Percentiles rank a stretch among this genome's conserved stretches.
These are phyloP conservation scores for Priceomyces melissophilus DNA, from an alignment of 805 yeast species.

Conservation along the genomic window DNA sequence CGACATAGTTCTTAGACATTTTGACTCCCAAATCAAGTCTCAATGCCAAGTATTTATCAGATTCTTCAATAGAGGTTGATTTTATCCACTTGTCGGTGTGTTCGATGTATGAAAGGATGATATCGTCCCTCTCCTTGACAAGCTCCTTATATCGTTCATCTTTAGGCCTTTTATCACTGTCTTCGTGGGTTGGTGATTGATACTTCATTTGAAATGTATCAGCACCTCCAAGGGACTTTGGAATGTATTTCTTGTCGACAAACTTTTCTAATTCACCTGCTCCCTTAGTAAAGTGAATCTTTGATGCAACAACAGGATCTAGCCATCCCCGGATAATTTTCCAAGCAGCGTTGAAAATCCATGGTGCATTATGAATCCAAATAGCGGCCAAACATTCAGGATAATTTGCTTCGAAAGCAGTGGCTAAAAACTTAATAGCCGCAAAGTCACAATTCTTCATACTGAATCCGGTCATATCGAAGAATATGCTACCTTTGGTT, in stretches of 20 bases:
- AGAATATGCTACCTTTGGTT: slow-evolving; percentile 5
- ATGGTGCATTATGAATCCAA: slow-evolving; percentile 88
- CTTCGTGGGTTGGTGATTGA: slow-evolving; percentile 58
- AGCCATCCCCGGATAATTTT: slow-evolving; percentile 86
- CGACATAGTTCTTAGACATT: slow-evolving; percentile 58
- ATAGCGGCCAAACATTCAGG: slow-evolving; percentile 86
- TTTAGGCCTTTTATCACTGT: slow-evolving; percentile 32
- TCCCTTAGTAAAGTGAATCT: slow-evolving; percentile 77
- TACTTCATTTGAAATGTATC: slow-evolving; percentile 59
- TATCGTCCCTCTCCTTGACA: slow-evolving; percentile 46
- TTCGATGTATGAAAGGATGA: slow-evolving; percentile 51
- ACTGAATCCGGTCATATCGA: slow-evolving; percentile 70
- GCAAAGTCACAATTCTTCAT: slow-evolving; percentile 86
- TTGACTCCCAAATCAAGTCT: slow-evolving; percentile 51
- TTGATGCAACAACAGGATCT: slow-evolving; percentile 93
- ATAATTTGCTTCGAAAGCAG: slow-evolving; percentile 87
- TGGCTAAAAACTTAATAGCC: slow-evolving; percentile 81
- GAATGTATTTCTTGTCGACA: slow-evolving; percentile 59
- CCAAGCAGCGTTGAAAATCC: slow-evolving; percentile 94
- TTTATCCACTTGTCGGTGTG: slow-evolving; percentile 76
- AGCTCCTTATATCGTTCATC: slow-evolving; percentile 39
- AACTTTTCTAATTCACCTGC: slow-evolving; percentile 62
- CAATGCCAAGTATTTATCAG: slow-evolving; percentile 44
- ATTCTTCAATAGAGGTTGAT: slow-evolving; percentile 45
- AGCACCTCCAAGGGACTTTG: slow-evolving; percentile 72